Base-by-base conservation (phyloP, 495 filamentous ascomycete species). In the Podospora sp. region DNA sequence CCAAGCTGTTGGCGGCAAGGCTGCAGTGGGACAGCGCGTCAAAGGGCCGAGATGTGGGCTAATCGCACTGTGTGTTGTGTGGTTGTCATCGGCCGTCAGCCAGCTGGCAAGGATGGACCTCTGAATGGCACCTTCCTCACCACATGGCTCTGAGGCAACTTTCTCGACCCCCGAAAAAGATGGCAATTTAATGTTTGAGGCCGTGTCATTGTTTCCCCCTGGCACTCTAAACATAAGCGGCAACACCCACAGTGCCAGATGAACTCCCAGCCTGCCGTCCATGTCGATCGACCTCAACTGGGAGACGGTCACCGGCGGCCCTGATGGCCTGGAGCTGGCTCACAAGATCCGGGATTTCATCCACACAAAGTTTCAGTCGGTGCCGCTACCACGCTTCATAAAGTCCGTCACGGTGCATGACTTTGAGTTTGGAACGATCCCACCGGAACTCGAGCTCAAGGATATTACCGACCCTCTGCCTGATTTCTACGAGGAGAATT, bases 281-380 rank as follows among this genome's bases (percentile, higher is more conserved):
- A 99, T 99, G 95, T 98, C 95, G 68, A 93, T 99, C 80, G 92
- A 97, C 71, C 89, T 99, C 73, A 90, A 96, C 82, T 99, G 95
- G 95, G 88, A 91, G 70, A 90, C 90, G 59, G 85, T 97, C 74
- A 97, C 94, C n/a, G 87, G 88, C 49, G 95, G 94, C 18, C 87
- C 91, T 26, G 93, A 97, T 75, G 93, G 96, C 20, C 81, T 87
- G 66, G 90, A 87, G 29, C 88, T 97, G 62, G 93, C 95, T 8
- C 88, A 92, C 70, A 82, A 82, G 60, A 95, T 99, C 75, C 92
- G 94, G 65, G 90, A 90, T 74, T 98, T 98, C 78, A 91, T 99
- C 71, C 92, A 99, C 79, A 88, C 90, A 72, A 94, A 91, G 74
- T 99, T 99, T 79, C 95, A 99, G 78, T 85, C 91, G 57, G 88